phyloP scores from a whole-genome alignment of 2,329 filamentous ascomycete genomes.

The Clonostachys byssicola region DNA sequence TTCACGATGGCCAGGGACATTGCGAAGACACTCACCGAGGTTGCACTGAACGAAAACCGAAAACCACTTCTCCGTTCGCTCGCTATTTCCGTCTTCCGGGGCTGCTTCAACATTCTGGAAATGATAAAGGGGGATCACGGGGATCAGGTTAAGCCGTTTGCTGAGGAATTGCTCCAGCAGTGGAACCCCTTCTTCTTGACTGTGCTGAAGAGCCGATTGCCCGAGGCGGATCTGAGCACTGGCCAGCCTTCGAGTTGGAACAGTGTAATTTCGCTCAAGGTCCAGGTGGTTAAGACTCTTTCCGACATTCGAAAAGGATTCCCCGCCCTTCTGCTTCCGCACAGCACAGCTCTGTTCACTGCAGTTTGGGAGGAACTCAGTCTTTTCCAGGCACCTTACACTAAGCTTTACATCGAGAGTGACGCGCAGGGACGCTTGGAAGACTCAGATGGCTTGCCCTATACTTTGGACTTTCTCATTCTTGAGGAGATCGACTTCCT shows the following conservation, averaged over 20 bases:
- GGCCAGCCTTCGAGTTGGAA: constrained; percentile 69
- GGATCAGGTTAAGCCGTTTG: constrained; percentile 80
- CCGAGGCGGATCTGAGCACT: constrained; percentile 49
- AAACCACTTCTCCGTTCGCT: constrained; percentile 76
- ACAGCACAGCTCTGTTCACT: constrained; percentile 79
- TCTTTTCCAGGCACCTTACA: constrained; percentile 67
- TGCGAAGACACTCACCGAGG: constrained; percentile 76
- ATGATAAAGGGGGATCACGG: constrained; percentile 95
- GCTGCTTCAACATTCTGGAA: constrained; percentile 91
- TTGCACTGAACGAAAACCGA: constrained; percentile 71
- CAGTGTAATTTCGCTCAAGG: constrained; percentile 78
- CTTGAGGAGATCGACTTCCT: constrained; percentile 94
- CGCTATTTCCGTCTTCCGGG: constrained; percentile 84
- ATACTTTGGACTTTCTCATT: constrained; percentile 89
- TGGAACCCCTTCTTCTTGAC: constrained; percentile 91
- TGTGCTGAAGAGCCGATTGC: constrained; percentile 71
- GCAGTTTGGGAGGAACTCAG: constrained; percentile 87
- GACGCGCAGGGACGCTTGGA: constrained; percentile 85
- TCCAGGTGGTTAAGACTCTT: constrained; percentile 91
- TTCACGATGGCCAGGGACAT: constrained; percentile 85
- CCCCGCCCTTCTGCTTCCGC: constrained; percentile 73
- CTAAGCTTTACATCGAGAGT: constrained; percentile 79
- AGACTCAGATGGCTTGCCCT: constrained; percentile 86
- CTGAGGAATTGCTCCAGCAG: constrained; percentile 74
- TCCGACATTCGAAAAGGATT: constrained; percentile 87